phyloP scores from a whole-genome alignment of 495 filamentous ascomycete species.

The Penicillium riverlandense region DNA sequence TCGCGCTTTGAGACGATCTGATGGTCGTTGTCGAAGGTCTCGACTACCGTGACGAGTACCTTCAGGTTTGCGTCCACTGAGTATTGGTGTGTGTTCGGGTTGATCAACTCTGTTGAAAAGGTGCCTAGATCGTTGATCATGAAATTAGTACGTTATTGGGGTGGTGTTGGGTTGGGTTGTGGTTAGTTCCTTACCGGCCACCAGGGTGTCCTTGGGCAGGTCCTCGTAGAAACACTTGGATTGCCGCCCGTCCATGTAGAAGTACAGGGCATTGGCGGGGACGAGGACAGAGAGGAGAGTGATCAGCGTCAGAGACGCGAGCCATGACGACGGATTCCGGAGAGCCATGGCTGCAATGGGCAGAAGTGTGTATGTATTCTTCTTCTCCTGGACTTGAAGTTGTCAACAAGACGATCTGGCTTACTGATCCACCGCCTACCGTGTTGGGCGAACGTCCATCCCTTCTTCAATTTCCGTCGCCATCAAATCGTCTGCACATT shows the following conservation, averaged over 20 bases:
- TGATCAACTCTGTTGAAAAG: slow-evolving; percentile 76
- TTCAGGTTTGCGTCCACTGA: slow-evolving; percentile 61
- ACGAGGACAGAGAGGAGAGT: slow-evolving; percentile 39
- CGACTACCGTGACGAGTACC: slow-evolving; percentile 88
- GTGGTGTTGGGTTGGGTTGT: no score
- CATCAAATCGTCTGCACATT: no score
- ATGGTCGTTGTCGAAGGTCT: slow-evolving; percentile 97
- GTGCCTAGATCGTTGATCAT: slow-evolving; percentile 47
- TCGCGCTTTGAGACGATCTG: slow-evolving; percentile 85
- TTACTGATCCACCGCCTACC: slow-evolving; percentile 17
- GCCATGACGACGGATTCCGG: slow-evolving; percentile 33
- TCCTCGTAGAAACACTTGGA: slow-evolving; percentile 91
- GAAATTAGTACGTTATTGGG: no score
- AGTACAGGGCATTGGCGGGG: slow-evolving; percentile 79
- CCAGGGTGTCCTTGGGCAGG: slow-evolving; percentile 93
- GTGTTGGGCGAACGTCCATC: slow-evolving; percentile 3
- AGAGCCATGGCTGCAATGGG: slow-evolving; percentile 21
- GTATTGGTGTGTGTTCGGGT: slow-evolving; percentile 56
- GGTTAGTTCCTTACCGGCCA: slow-evolving; percentile 58
- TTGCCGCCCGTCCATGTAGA: slow-evolving; percentile 80
- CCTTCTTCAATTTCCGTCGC: not conserved
- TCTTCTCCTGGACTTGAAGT: slow-evolving; percentile 9
- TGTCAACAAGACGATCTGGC: slow-evolving; percentile 17
- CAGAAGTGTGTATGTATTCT: not conserved
- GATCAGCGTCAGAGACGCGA: slow-evolving; percentile 28